These are phyloP conservation scores for Chlorella ohadii DNA, from an alignment of 139 green algal species.

Conservation along the genomic window DNA sequence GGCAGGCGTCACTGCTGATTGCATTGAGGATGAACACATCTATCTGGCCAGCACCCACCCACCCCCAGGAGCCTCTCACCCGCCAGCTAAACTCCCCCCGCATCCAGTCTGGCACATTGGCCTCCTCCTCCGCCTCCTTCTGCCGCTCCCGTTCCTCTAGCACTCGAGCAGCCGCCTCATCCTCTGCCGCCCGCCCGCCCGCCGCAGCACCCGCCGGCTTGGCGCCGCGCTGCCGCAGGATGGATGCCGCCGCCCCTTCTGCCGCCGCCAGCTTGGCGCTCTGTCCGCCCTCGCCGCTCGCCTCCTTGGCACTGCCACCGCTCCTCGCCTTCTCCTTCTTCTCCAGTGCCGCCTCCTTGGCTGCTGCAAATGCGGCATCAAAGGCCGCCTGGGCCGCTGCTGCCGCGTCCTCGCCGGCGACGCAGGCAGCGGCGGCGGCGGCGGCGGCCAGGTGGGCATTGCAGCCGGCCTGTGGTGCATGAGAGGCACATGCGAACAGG, in stretches of 20 bases:
- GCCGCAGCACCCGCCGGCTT: background rate
- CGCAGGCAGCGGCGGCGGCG: conserved; percentile 6
- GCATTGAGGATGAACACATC: too few species aligned
- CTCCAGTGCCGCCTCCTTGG: background rate
- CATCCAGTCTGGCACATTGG: conserved; percentile 28
- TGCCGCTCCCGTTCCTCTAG: background rate
- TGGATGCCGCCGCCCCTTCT: background rate
- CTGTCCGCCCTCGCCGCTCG: background rate
- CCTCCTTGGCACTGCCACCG: background rate
- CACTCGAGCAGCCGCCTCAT: background rate
- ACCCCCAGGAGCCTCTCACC: conserved; percentile 12
- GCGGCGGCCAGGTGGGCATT: conserved; percentile 25
- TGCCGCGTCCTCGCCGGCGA: background rate
- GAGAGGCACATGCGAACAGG: too few species aligned
- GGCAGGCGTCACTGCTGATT: too few species aligned
- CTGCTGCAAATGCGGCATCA: background rate
- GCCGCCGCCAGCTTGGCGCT: conserved; percentile 1
- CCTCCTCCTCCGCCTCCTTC: background rate
- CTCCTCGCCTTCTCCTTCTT: background rate
- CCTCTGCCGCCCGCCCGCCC: background rate
- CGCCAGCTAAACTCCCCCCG: conserved; percentile 31
- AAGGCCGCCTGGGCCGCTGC: conserved; percentile 6
- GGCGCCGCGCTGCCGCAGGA: background rate
- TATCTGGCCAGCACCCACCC: too few species aligned
- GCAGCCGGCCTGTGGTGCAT: background rate